Base-by-base conservation (phyloP, 805 yeast species). In the Ogataea wickerhamii region DNA sequence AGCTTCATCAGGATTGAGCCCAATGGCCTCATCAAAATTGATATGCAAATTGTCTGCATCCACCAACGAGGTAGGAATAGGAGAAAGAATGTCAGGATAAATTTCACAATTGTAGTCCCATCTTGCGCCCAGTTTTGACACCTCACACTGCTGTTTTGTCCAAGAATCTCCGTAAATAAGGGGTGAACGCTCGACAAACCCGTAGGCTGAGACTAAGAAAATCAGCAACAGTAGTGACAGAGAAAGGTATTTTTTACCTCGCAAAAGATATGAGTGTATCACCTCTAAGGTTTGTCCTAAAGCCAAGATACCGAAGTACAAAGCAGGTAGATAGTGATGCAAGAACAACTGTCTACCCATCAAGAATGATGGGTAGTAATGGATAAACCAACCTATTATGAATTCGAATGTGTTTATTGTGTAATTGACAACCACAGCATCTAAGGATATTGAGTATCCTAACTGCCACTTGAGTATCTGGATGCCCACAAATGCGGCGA, bases 271-370 rank as follows among this genome's bases (percentile, higher is more conserved):
- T 1, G 66, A 52, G 40, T 55, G 44, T 21, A 59, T 16, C 20
- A 61, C 47, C 44, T 64, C 64, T 19, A 62, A 51, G 8, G 53
- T 37, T 41, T 63, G 56, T 44, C 65, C 63, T 44, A 64, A 36
- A 40, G 64, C 51, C 44, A 66, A 44, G n/a, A 63, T 54, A 11
- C 57, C 68, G 63, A 93, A 93, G 67, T 87, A 93, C 37, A 87
- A 74, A 2, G 98, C 87, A 40, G 96, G 97, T 49, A 93, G 66
- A 62, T 91, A 91, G 63, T 89, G 98, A 63, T 89, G 98, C 58
- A 89, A 69, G 68, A 91, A 89, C 64, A 89, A 64, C 66, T 89
- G 97, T 66, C 98, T 80, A 18, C 80, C 88, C 98, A 89, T 89
- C 41, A 89, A 67, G 64, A 76, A 81, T 37, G 86, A 84, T 49